Base-by-base conservation (phyloP, 2,329 filamentous ascomycete species). In the Penicillium verrucosum region DNA sequence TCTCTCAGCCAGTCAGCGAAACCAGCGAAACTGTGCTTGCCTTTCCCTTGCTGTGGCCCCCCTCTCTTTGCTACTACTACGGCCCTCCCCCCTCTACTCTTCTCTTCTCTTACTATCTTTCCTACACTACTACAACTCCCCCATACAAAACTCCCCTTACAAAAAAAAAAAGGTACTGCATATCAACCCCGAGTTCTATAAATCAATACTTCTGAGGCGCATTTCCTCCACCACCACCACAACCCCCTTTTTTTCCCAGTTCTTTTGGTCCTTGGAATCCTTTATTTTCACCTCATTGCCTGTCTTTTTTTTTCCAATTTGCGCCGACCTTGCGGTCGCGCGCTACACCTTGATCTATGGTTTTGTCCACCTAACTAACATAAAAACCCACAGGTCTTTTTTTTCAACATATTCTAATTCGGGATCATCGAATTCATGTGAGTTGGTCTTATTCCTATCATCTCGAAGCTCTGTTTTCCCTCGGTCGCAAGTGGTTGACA, bases 121-220 rank as follows among this genome's bases (percentile, higher is more conserved):
- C 66, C 64, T 68, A 66, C 68, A 66, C 70, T 70, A 67, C 66
- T 32, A 32, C 65, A 65, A 58, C 56, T 57, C 59, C 66, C 60
- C 70, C 66, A 56, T 67, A 66, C 69, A 68, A 68, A 66, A 65
- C 61, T 64, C 61, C 63, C 63, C 63, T 70, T 72, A 73, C 70
- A 67, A 74, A 71, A 70, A 71, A 71, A 70, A 46, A 54, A 58
- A 66, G 64, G 70, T 74, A 73, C 70, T 70, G 63, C 67, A 70
- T 69, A 70, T 66, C 67, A 68, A 68, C 65, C 63, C 63, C 67
- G 65, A 68, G 70, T 65, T 67, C 70, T 65, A 67, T 59, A 45
- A 53, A 56, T 60, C 59, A 59, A 47, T 58, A 46, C 59, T 53
- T 50, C 12, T n/a, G 37, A 36, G 7, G 16, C 59, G 55, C 57